Base-by-base conservation (phyloP, 768 basidiomycete species). In the Crassisporium funariophilum region DNA sequence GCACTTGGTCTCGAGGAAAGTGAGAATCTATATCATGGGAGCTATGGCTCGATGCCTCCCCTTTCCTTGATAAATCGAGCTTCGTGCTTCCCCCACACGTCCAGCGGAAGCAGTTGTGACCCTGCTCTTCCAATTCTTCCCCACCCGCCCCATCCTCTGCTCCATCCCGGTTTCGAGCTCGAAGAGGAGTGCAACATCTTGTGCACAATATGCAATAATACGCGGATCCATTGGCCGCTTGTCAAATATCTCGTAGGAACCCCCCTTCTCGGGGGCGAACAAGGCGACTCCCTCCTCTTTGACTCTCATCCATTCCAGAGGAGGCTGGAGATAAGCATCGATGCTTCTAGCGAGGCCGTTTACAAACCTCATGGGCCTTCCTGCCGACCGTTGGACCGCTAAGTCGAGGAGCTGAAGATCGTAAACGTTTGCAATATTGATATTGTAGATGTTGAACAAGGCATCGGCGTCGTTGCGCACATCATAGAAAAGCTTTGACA, bases 381-480 rank as follows among this genome's bases (percentile, higher is more conserved):
- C 44, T 2, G 50, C 47, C 16, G 60, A 61, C 5, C 60, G 48
- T 20, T 62, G 61, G 2, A 56, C 53, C 31, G 67, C 65, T 47
- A 65, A 43, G 44, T 70, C 68, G 40, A 68, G 60, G 25, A 70
- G 48, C 43, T 70, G 67, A 12, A 70, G 35, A 42, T 70, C 68
- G 48, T 57, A 61, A 1, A 63, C 58, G 41, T 65, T 65, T n/a
- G 50, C 50, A 7, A 70, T 50, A 5, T 49, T 49, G 12, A 70
- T 46, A 11, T 50, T 51, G 46, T 64, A 66, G 15, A 64, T 41
- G 33, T 66, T 57, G 35, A 44, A 63, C 12, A 70, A 47, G 0
- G 68, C 67, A 36, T 70, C 68, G 2, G 66, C 61, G 50, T 70
- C 68, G 46, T 62, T 65, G 16, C 68, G 52, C 20, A 70, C 64